Base-by-base conservation (phyloP, 441 rosid species). In the Jatropha multifida region DNA sequence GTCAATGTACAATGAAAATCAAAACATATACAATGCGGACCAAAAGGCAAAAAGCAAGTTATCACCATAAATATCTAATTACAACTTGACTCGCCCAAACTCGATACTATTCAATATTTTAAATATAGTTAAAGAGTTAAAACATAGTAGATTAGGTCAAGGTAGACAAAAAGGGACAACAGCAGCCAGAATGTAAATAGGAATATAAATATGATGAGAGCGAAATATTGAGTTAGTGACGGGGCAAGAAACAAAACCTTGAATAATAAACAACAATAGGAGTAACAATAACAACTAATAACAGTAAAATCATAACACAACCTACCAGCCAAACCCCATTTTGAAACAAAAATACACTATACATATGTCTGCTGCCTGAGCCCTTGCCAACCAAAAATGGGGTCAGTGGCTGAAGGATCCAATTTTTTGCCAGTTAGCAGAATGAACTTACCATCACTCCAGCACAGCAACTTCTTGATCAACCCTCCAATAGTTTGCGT, bases 401-500 rank as follows among this genome's bases (percentile, higher is more conserved):
- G 78, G 82, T 73, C 58, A 56, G 32, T 41, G 65, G 58, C 71
- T 64, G 68, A 40, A 61, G 62, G 78, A 72, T 71, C 76, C 81
- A 60, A 69, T 65, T 63, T 78, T 75, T 69, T 60, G 48, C 49
- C 32, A 64, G 62, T 65, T 46, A 48, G 67, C 59, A n/a, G 65
- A 42, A 60, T 65, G 72, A 64, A 41, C 4, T 46, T 72, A 4
- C 62, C 77, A 56, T 86, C 80, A 90, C 84, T 96, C 98, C 79
- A 87, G 80, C 77, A 92, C 94, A 2, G 92, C 86, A 56, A 92
- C 96, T 87, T 92, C 97, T 78, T 91, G 92, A 79, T 96, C 97
- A 54, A 91, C 89, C 82, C 91, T 89, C 99, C 99, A 96, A 77
- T 88, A 96, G 79, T 92, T 96, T 44, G 97, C 78, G 44, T 92